These are phyloP conservation scores for Heteromeles arbutifolia DNA, from an alignment of 306 rosid species.

Conservation along the genomic window DNA sequence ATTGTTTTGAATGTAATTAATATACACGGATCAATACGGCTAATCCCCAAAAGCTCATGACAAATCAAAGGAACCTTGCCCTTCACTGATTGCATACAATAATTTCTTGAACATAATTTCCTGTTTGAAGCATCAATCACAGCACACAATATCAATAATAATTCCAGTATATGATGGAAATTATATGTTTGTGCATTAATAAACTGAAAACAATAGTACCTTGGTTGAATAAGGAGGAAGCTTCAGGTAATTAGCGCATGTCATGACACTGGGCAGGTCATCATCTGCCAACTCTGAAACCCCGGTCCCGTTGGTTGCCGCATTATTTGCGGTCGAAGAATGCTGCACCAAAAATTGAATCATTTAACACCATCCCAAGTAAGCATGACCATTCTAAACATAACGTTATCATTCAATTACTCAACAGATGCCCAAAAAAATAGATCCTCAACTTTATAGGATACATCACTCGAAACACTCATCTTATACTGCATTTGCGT, in stretches of 20 bases:
- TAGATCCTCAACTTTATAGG: background rate
- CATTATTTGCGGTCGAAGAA: conserved; percentile 53
- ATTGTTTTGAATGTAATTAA: conserved; percentile 35
- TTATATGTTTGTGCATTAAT: background rate
- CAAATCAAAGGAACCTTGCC: conserved; percentile 97
- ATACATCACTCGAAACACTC: background rate
- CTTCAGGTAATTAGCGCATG: conserved; percentile 97
- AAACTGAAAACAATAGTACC: conserved; percentile 30
- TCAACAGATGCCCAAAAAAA: background rate
- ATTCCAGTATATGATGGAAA: background rate
- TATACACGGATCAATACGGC: conserved; percentile 47
- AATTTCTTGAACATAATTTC: conserved; percentile 95
- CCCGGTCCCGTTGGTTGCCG: conserved; percentile 68
- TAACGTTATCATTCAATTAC: background rate
- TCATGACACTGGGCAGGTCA: conserved; percentile 98
- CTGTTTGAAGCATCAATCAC: conserved; percentile 32
- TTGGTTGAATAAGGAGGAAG: conserved; percentile 99
- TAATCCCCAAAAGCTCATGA: conserved; percentile 70
- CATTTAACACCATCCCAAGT: background rate
- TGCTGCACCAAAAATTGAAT: conserved; percentile 49
- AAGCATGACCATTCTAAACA: background rate
- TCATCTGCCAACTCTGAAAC: conserved; percentile 83
- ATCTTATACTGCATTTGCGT: background rate
- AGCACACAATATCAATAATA: background rate
- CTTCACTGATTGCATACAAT: conserved; percentile 92